Percentiles rank a stretch among this genome's conserved stretches.
phyloP scores from a whole-genome alignment of 495 filamentous ascomycete species.

The Entonaema liquescens region DNA sequence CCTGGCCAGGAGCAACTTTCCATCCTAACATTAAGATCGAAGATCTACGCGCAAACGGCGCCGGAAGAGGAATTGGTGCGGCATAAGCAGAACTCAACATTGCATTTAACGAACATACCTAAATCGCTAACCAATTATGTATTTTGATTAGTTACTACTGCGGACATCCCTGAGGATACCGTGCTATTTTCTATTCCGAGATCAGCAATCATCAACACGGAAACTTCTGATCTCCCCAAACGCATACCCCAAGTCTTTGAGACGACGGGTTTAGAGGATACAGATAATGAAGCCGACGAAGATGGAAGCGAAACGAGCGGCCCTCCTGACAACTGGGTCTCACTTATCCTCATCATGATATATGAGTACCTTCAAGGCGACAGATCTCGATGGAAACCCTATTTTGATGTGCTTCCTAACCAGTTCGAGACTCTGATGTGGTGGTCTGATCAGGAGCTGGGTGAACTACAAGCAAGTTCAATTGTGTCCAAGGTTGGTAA shows the following conservation, averaged over 20 bases:
- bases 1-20: slow-evolving; percentile 57
- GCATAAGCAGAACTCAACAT: slow-evolving; percentile 5
- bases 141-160: slow-evolving; percentile 50
- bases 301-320: slow-evolving; percentile 38
- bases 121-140: slow-evolving; percentile 21
- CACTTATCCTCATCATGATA: slow-evolving; percentile 80
- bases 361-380: slow-evolving; percentile 73
- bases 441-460: slow-evolving; percentile 77
- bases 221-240: slow-evolving; percentile 51
- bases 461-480: slow-evolving; percentile 77
- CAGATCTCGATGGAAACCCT: slow-evolving; percentile 76
- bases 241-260: slow-evolving; percentile 53
- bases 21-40: slow-evolving; percentile 53
- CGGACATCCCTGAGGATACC: slow-evolving; percentile 55
- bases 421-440: slow-evolving; percentile 90
- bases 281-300: slow-evolving; percentile 45
- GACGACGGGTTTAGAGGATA: slow-evolving; percentile 41
- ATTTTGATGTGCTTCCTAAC: slow-evolving; percentile 81
- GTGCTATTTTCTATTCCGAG: slow-evolving; percentile 60
- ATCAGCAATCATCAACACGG: slow-evolving; percentile 51
- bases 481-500: slow-evolving; percentile 82
- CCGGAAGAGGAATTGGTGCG: slow-evolving; percentile 58
- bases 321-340: slow-evolving; percentile 55
- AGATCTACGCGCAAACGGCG: slow-evolving; percentile 51
- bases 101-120: background rate